Evolutionary conservation across 306 rosid species (phyloP).

Genomic region (Fagus sylvatica): DNA sequence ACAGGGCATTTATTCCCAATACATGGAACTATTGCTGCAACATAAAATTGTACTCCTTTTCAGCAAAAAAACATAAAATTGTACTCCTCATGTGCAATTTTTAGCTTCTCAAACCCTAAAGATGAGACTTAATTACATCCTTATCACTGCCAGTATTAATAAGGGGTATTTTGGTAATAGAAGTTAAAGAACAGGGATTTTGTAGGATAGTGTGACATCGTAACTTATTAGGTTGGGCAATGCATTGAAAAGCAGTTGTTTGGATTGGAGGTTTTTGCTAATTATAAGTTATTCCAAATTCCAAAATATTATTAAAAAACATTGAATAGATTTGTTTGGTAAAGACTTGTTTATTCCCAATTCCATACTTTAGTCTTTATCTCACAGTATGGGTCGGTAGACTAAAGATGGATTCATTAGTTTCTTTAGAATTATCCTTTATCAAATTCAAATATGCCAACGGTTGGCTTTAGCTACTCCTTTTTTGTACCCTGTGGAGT

Average conservation of each 20-base stretch:
- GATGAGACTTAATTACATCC: background rate
- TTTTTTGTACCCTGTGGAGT: no score
- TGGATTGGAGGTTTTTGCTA: slow-evolving; percentile 20
- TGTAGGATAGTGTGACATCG: background rate
- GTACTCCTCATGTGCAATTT: no score
- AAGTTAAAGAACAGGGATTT: background rate
- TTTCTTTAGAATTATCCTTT: no score
- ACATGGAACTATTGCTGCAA: background rate
- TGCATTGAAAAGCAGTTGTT: slow-evolving; percentile 6
- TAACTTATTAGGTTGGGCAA: background rate
- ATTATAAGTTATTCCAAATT: slow-evolving; percentile 27
- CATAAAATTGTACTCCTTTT: no score
- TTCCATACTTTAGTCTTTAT: background rate
- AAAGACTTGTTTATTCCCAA: background rate
- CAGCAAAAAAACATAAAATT: no score
- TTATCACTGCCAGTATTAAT: background rate
- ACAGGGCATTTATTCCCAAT: slow-evolving; percentile 18
- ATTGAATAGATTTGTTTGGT: background rate
- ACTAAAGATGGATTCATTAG: no score
- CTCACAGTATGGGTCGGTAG: no score
- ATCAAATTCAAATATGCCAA: no score
- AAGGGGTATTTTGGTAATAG: background rate
- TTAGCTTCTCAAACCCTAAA: background rate
- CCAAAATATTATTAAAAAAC: background rate
- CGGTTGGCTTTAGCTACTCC: no score